Percentiles rank a stretch among this genome's conserved stretches.
phyloP scores from a whole-genome alignment of 1,284 basidiomycete genomes.

The Ceratobasidium sp. region DNA sequence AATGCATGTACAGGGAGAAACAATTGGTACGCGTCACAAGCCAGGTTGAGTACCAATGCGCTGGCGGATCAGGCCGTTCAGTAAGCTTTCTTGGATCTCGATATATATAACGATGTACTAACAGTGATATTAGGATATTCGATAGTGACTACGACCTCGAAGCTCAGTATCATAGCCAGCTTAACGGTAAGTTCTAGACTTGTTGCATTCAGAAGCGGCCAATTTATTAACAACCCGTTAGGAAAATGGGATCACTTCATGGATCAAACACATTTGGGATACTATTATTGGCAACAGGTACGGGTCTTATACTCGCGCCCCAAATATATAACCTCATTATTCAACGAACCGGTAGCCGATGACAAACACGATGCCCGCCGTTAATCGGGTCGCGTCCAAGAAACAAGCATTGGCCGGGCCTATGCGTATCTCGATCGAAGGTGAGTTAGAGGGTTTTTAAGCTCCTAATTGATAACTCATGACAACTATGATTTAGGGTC shows the following conservation, averaged over 20 bases:
- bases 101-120: neutral
- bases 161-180: constrained; percentile 69
- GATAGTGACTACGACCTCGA: constrained; percentile 72
- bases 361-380: constrained; percentile 66
- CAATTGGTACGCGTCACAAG: constrained; percentile 74
- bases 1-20: constrained; percentile 60
- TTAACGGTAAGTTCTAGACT: constrained; percentile 63
- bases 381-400: constrained; percentile 69
- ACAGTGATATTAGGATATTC: constrained; percentile 59
- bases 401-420: constrained; percentile 71
- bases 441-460: constrained; percentile 57
- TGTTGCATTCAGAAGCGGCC: no score
- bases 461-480: neutral
- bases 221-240: neutral
- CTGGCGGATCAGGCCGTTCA: constrained; percentile 69
- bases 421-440: constrained; percentile 74
- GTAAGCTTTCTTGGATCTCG: neutral
- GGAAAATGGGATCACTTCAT: constrained; percentile 48
- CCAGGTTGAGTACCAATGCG: constrained; percentile 71
- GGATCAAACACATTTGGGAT: constrained; percentile 64
- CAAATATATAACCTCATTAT: neutral
- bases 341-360: constrained; percentile 10
- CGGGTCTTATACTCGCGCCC: constrained; percentile 1
- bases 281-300: constrained; percentile 76
- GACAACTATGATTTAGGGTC: neutral